Evolutionary conservation across 1,139 yeast genomes (phyloP).

Genomic region (Yamadazyma siamensis): DNA sequence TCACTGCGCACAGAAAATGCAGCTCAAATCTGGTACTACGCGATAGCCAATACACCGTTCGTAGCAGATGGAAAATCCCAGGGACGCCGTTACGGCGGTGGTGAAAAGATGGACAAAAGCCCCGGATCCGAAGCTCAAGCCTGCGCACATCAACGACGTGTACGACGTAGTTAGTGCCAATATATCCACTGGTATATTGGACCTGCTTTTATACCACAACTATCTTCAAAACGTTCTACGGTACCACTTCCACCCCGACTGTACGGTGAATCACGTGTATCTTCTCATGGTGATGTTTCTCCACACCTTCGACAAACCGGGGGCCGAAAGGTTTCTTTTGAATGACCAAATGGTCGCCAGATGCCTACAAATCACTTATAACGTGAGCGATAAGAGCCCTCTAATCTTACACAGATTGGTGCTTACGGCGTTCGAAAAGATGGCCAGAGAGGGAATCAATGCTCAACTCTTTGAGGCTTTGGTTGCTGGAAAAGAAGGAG

Average conservation of each 20-base stretch:
- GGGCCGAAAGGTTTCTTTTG: conserved; percentile 8
- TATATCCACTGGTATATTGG: conserved; percentile 9
- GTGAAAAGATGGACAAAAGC: too few relatives aligned
- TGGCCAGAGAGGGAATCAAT: neutral
- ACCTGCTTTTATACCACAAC: conserved; percentile 17
- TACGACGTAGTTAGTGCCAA: conserved; percentile 12
- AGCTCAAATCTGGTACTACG: too few relatives aligned
- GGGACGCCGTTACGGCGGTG: too few relatives aligned
- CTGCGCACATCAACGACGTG: conserved; percentile 19
- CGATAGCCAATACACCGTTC: too few relatives aligned
- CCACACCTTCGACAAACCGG: too few relatives aligned
- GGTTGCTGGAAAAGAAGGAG: conserved; percentile 1
- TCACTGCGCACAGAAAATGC: too few relatives aligned
- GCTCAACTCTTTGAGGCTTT: neutral
- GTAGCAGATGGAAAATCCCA: too few relatives aligned
- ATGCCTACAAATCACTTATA: neutral
- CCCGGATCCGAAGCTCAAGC: conserved; percentile 12
- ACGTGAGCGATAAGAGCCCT: conserved; percentile 7
- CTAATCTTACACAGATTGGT: conserved; percentile 9
- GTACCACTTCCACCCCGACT: conserved; percentile 37
- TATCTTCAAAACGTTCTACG: conserved; percentile 31
- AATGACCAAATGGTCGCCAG: neutral
- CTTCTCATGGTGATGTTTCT: conserved; percentile 24
- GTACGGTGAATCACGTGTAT: conserved; percentile 36
- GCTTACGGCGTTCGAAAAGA: conserved; percentile 5